Evolutionary conservation across 2,329 filamentous ascomycete species (phyloP), one percentile per base, ranked within the genome.

Genomic region (Calonectria pseudoturangicola): DNA sequence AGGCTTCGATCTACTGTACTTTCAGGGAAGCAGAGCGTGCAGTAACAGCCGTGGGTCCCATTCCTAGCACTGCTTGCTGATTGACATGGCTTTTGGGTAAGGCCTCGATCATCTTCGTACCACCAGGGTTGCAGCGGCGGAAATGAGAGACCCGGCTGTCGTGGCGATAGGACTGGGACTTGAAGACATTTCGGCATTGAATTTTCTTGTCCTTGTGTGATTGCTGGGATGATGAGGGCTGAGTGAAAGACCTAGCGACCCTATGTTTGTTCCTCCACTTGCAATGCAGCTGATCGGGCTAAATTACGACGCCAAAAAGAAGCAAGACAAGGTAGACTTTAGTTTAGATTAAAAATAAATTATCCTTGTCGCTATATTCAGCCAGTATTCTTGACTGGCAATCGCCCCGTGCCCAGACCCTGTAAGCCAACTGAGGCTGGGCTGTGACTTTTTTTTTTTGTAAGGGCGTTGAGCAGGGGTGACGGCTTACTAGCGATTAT

Each of bases 301-400:
- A 63, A 51, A 63, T 43, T 63, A 39, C 58, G 36, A 63, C 58
- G 39, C 58, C 54, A 58, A 41, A 58, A 33, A 41, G 12, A 63
- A 41, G 58, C 36, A 58, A 54, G 54, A 60, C 36, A 27, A 63
- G 58, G 58, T 63, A 45, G 58, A 63, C 25, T 63, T 45, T 21
- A 63, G 41, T 63, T 63, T 45, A 63, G 39, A 63, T 63, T 63
- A 63, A 63, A 45, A 63, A 43, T 63, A 45, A 63, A 43, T 45
- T 45, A 63, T 45, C 58, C 58, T 43, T 63, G 58, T 43, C 58
- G 36, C 41, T 45, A 63, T 63, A 30, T 43, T 25, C 58, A 43
- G 58, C 25, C 36, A 45, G 41, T 63, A 21, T 45, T 63, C 25
- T n/a, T 43, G 36, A 45, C 58, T 63, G 41, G 39, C 27, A 28